These are phyloP conservation scores for Spiraea crenata DNA, from an alignment of 331 rosid species.

Conservation along the genomic window DNA sequence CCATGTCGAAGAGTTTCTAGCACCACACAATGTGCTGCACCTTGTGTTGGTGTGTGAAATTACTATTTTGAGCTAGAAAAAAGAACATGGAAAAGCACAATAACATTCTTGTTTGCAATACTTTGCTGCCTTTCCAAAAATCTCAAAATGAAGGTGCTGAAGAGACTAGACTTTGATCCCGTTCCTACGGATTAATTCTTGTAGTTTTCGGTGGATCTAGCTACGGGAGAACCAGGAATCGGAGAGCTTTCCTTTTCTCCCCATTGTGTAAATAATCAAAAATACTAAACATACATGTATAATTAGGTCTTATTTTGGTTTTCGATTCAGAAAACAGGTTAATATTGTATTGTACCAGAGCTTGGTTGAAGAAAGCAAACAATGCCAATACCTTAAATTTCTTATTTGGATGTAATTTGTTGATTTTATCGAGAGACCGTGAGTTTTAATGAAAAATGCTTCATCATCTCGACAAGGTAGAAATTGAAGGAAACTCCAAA, in stretches of 20 bases:
- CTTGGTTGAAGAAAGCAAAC: neutral
- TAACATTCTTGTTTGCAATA: neutral
- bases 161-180: neutral
- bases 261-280: slow-evolving; percentile 12
- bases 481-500: too few relatives aligned
- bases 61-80: too few relatives aligned
- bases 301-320: neutral
- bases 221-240: neutral
- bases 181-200: neutral
- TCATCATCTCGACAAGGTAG: too few relatives aligned
- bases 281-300: neutral
- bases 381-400: neutral
- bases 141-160: neutral
- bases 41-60: slow-evolving; percentile 46
- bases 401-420: neutral
- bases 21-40: slow-evolving; percentile 35
- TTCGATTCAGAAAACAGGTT: neutral
- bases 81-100: neutral
- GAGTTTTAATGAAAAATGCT: too few relatives aligned
- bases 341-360: neutral
- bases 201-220: slow-evolving; percentile 9
- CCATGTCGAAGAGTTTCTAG: slow-evolving; percentile 57
- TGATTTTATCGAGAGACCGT: too few relatives aligned
- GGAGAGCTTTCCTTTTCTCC: neutral
- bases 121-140: slow-evolving; percentile 7